Conservation (phyloP, 345 rosid genomes). For the Heritiera fomes region DNA sequence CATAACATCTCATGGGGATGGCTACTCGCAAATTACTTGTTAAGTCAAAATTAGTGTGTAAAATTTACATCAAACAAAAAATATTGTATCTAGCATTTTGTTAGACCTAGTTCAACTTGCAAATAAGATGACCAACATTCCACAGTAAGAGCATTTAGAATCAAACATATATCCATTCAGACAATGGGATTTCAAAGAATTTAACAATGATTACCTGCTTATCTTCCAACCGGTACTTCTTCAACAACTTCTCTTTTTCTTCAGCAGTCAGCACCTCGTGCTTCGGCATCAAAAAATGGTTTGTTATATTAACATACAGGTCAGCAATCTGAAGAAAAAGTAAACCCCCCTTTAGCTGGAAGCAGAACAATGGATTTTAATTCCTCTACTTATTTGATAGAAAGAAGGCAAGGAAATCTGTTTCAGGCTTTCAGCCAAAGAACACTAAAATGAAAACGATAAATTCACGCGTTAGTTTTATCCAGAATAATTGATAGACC, state of each 20-base stretch:
- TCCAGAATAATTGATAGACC: neutral
- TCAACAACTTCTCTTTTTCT: slow-evolving; percentile 34
- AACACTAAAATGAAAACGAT: too few relatives aligned
- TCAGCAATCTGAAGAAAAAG: slow-evolving; percentile 35
- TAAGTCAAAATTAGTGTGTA: too few relatives aligned
- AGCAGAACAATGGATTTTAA: neutral
- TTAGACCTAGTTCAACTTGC: too few relatives aligned
- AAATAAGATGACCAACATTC: too few relatives aligned
- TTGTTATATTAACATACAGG: slow-evolving; percentile 37
- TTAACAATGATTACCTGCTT: slow-evolving; percentile 30
- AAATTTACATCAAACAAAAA: too few relatives aligned
- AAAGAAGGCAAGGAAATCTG: neutral
- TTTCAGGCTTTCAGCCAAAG: too few relatives aligned
- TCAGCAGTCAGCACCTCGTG: slow-evolving; percentile 29
- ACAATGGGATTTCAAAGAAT: neutral
- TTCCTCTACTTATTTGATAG: neutral
- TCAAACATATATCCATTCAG: neutral
- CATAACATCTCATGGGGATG: too few relatives aligned
- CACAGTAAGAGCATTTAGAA: too few relatives aligned
- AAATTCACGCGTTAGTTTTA: neutral
- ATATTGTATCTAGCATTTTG: too few relatives aligned
- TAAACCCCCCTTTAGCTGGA: neutral
- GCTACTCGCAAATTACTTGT: neutral
- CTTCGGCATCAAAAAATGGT: slow-evolving; percentile 37
- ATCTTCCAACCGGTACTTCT: slow-evolving; percentile 33